Evolutionary conservation across 2,329 filamentous ascomycete species (phyloP).

Genomic region (Atkinsonella texensis): DNA sequence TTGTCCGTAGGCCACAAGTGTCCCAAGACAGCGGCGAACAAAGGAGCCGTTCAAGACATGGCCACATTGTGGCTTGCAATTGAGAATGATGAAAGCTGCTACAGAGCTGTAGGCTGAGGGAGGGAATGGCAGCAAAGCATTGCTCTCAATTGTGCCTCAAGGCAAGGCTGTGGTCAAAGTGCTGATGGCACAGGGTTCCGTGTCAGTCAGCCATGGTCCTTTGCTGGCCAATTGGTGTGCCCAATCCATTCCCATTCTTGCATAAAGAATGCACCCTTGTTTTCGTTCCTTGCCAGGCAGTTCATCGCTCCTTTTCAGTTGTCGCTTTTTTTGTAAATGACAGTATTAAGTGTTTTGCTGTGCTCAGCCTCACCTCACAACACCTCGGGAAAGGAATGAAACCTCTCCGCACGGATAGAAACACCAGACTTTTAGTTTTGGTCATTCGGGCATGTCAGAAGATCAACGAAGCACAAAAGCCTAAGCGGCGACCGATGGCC

Average conservation of each 20-base stretch:
- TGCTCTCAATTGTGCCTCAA: background rate
- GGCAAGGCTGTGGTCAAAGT: background rate
- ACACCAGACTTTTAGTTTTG: background rate
- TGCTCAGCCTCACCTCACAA: background rate
- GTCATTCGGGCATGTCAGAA: background rate
- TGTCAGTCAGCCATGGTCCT: background rate
- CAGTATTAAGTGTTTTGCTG: too few species aligned
- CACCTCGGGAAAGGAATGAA: background rate
- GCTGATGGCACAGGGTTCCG: constrained; percentile 2
- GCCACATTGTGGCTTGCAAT: constrained; percentile 2
- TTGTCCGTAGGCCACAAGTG: background rate
- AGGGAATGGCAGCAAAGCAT: background rate
- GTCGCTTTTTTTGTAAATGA: background rate
- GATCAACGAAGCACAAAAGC: background rate
- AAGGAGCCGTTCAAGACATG: background rate
- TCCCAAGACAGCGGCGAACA: background rate
- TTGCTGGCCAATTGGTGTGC: background rate
- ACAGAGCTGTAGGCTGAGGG: background rate
- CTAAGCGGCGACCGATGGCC: background rate
- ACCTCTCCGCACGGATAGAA: background rate
- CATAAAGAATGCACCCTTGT: too few species aligned
- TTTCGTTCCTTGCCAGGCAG: background rate
- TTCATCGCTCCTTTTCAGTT: too few species aligned
- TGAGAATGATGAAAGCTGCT: background rate
- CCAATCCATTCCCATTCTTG: background rate